Conservation (phyloP, 1,139 yeast species). For the Pichia sp. region DNA sequence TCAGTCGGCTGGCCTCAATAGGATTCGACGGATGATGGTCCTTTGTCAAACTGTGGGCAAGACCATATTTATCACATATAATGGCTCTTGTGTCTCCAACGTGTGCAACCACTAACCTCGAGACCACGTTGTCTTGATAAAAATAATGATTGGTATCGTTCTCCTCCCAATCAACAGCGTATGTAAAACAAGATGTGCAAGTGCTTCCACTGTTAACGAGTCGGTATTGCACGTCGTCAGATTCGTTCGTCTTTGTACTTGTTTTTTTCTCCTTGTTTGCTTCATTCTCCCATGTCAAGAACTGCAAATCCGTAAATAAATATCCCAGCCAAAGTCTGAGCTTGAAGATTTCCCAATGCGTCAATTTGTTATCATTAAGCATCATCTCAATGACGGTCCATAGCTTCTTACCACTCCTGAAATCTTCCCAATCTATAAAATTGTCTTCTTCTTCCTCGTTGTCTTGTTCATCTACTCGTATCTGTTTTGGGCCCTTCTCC, state of each 20-base stretch:
- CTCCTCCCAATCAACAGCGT: slow-evolving; percentile 42
- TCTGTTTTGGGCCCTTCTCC: background rate
- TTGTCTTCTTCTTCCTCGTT: slow-evolving; percentile 3
- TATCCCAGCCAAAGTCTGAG: slow-evolving; percentile 29
- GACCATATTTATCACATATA: slow-evolving; percentile 68
- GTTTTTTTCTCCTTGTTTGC: slow-evolving; percentile 18
- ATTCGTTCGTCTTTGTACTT: slow-evolving; percentile 3
- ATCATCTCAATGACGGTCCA: slow-evolving; percentile 23
- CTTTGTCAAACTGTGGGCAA: slow-evolving; percentile 71
- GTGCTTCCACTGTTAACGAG: slow-evolving; percentile 65
- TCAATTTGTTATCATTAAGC: slow-evolving; percentile 17
- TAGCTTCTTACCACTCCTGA: slow-evolving; percentile 13
- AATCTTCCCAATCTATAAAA: slow-evolving; percentile 13
- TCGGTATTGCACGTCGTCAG: slow-evolving; percentile 9
- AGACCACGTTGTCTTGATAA: slow-evolving; percentile 57
- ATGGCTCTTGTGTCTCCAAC: slow-evolving; percentile 96
- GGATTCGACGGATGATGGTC: slow-evolving; percentile 88
- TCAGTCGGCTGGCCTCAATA: slow-evolving; percentile 66
- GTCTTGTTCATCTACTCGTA: background rate
- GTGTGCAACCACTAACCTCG: slow-evolving; percentile 76
- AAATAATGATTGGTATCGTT: slow-evolving; percentile 51
- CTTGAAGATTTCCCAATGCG: slow-evolving; percentile 30
- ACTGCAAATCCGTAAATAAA: slow-evolving; percentile 31
- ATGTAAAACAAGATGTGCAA: slow-evolving; percentile 72
- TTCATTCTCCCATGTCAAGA: slow-evolving; percentile 28